Evolutionary conservation across 768 basidiomycete genomes (phyloP).

Genomic region (Gelatoporia subvermispora): DNA sequence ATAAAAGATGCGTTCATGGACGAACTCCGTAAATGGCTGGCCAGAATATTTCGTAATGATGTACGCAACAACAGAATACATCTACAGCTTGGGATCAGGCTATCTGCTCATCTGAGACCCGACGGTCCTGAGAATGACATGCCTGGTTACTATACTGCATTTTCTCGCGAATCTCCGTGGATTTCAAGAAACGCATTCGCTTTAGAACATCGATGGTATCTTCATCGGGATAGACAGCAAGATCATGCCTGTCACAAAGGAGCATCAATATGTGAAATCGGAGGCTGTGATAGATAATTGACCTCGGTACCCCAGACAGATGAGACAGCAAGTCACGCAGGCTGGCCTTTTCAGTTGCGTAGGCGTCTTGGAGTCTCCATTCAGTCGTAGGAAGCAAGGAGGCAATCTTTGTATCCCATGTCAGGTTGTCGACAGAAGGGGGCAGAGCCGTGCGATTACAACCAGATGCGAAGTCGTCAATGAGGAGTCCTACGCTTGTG

Average conservation of each 20-base stretch:
- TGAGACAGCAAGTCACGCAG: slow-evolving; percentile 37
- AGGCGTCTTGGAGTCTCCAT: slow-evolving; percentile 37
- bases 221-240: slow-evolving; percentile 25
- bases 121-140: neutral
- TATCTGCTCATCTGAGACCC: neutral
- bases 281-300: neutral
- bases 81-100: slow-evolving; percentile 20
- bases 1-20: slow-evolving; percentile 34
- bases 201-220: slow-evolving; percentile 16
- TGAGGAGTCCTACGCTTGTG: neutral
- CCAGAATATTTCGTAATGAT: slow-evolving; percentile 30
- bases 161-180: slow-evolving; percentile 32
- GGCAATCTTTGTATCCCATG: slow-evolving; percentile 24
- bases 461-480: slow-evolving; percentile 1
- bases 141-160: slow-evolving; percentile 38
- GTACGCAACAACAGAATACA: slow-evolving; percentile 32
- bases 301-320: slow-evolving; percentile 35
- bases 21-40: slow-evolving; percentile 32
- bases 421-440: slow-evolving; percentile 7
- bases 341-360: slow-evolving; percentile 30
- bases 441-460: slow-evolving; percentile 8
- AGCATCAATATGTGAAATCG: neutral
- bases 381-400: slow-evolving; percentile 32
- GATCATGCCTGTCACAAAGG: slow-evolving; percentile 26
- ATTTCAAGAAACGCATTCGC: slow-evolving; percentile 24